A percentile compares a stretch with the other conserved stretches of the same genome.
These are phyloP conservation scores for Colletotrichum chrysophilum DNA, from an alignment of 2,329 filamentous ascomycete genomes.

Conservation along the genomic window DNA sequence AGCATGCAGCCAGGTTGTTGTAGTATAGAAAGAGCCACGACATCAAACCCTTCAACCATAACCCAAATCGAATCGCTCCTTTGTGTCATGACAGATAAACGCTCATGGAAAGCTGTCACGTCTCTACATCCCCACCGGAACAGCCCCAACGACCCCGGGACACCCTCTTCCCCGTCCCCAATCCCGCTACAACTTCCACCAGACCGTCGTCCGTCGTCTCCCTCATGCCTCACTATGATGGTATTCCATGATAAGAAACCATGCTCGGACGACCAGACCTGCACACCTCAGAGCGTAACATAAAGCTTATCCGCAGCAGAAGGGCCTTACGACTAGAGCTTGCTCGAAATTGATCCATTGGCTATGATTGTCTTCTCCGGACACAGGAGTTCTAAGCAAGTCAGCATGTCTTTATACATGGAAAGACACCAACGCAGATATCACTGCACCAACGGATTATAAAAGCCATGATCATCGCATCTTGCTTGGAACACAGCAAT, in stretches of 20 bases:
- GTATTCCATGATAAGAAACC: fast-evolving
- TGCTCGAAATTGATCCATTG: fast-evolving
- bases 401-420: fast-evolving
- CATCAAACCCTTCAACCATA: fast-evolving
- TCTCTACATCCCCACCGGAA: fast-evolving
- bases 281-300: not conserved
- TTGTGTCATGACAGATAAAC: fast-evolving
- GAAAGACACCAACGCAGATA: not conserved
- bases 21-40: not conserved
- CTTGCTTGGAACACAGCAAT: not conserved
- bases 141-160: fast-evolving
- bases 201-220: not conserved
- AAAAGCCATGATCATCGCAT: not conserved
- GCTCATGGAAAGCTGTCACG: fast-evolving
- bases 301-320: not conserved
- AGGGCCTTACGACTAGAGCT: too few relatives aligned
- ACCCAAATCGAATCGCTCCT: fast-evolving
- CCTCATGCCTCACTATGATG: fast-evolving
- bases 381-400: fast-evolving
- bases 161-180: fast-evolving
- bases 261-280: fast-evolving
- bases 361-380: fast-evolving
- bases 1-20: too few relatives aligned
- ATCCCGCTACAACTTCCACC: fast-evolving
- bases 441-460: not conserved